Conservation (phyloP, 2,329 filamentous ascomycete species). For the Didymella sp. region DNA sequence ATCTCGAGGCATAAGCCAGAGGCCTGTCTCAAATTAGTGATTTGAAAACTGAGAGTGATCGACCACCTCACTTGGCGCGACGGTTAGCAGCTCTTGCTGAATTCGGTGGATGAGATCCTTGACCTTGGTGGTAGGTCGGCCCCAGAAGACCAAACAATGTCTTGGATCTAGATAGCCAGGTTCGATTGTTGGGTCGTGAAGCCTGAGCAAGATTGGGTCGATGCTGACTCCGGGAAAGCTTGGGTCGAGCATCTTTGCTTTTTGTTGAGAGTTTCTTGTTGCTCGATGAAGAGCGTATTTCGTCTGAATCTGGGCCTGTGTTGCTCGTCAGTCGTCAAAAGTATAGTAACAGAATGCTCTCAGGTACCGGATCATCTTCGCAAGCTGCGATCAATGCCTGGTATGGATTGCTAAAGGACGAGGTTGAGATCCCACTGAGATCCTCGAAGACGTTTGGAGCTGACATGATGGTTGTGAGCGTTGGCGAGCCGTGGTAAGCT, state of each 20-base stretch:
- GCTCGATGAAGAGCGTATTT: constrained; percentile 77
- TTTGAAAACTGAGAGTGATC: not conserved
- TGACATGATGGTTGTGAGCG: constrained; percentile 22
- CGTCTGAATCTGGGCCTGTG: constrained; percentile 70
- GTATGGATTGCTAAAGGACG: constrained; percentile 72
- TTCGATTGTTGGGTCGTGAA: constrained; percentile 69
- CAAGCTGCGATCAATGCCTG: constrained; percentile 74
- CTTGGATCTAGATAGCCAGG: constrained; percentile 76
- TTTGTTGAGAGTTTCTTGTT: constrained; percentile 78
- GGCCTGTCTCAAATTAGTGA: constrained; percentile 55
- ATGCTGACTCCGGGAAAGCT: constrained; percentile 75
- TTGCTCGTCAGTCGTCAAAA: not conserved
- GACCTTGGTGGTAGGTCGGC: constrained; percentile 76
- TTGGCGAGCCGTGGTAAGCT: not conserved
- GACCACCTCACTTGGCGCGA: constrained; percentile 70
- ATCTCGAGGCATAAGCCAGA: constrained; percentile 85
- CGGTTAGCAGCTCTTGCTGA: constrained; percentile 69
- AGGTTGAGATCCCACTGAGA: constrained; percentile 48
- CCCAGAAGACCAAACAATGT: constrained; percentile 88
- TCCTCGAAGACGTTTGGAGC: constrained; percentile 47
- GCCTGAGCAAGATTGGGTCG: constrained; percentile 75
- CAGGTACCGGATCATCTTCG: constrained; percentile 69
- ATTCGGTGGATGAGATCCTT: constrained; percentile 70
- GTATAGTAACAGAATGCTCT: not conserved
- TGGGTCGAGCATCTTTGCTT: constrained; percentile 71